Evolutionary conservation across 345 rosid genomes (phyloP).

Genomic region (Bruguiera sexangula): DNA sequence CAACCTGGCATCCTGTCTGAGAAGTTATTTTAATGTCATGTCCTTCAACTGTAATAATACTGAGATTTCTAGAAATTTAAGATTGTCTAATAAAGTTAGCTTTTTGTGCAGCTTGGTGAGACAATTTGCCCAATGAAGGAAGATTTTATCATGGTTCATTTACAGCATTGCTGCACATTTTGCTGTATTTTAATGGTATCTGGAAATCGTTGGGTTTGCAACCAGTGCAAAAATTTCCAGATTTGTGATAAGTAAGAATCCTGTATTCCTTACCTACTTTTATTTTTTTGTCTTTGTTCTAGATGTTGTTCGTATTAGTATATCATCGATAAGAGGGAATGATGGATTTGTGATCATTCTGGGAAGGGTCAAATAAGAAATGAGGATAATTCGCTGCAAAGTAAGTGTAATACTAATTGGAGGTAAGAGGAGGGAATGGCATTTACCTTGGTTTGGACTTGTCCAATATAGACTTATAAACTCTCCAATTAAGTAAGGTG

Average conservation of each 20-base stretch:
- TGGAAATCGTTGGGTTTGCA: conserved; percentile 88
- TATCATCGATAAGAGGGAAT: no score
- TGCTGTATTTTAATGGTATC: conserved; percentile 90
- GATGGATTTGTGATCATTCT: no score
- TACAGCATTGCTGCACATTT: conserved; percentile 86
- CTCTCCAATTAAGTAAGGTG: no score
- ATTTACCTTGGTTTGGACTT: no score
- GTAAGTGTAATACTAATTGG: no score
- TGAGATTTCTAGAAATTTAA: neutral
- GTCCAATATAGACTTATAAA: no score
- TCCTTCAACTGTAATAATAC: neutral
- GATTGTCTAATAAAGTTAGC: conserved; percentile 1
- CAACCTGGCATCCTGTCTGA: no score
- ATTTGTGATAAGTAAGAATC: conserved; percentile 82
- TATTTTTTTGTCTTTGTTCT: neutral
- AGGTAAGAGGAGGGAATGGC: no score
- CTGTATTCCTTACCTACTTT: conserved; percentile 2
- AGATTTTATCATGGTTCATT: conserved; percentile 99
- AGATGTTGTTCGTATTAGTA: no score
- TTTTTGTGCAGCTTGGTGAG: conserved; percentile 79
- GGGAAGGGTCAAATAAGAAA: no score
- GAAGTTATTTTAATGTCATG: no score
- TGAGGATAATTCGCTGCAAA: no score
- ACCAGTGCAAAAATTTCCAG: conserved; percentile 87
- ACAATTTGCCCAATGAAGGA: conserved; percentile 97